A percentile compares a stretch with the other conserved stretches of the same genome.
phyloP scores from a whole-genome alignment of 805 yeast genomes.

The Saturnispora diversa region DNA sequence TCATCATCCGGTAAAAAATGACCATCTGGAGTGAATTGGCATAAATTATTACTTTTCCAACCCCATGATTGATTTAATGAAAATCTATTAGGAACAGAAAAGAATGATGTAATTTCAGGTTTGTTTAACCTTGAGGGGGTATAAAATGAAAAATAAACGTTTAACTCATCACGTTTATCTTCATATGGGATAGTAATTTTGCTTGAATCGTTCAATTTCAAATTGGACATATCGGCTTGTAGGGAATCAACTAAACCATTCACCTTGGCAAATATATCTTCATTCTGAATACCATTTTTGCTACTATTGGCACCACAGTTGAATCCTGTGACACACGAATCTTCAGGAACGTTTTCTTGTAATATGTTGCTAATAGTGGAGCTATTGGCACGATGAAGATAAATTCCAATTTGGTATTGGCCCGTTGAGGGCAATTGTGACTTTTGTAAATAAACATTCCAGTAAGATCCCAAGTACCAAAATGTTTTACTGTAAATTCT shows the following conservation, averaged over 20 bases:
- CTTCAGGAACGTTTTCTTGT: neutral
- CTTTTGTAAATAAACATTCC: conserved; percentile 50
- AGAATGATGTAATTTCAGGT: conserved; percentile 42
- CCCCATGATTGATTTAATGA: conserved; percentile 54
- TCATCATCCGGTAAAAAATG: conserved; percentile 37
- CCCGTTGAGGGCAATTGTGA: conserved; percentile 32
- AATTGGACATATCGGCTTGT: conserved; percentile 19
- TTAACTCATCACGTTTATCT: conserved; percentile 38
- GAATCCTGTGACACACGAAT: conserved; percentile 8
- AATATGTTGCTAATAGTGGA: conserved; percentile 11
- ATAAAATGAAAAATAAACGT: conserved; percentile 46
- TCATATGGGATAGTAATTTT: conserved; percentile 26
- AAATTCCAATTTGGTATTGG: conserved; percentile 47
- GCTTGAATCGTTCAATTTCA: conserved; percentile 1
- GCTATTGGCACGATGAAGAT: conserved; percentile 41
- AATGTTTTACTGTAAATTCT: conserved; percentile 44
- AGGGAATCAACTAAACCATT: conserved; percentile 17
- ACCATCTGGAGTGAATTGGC: conserved; percentile 43
- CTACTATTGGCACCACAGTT: conserved; percentile 8
- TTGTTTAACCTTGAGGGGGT: conserved; percentile 43
- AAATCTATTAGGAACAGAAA: conserved; percentile 48
- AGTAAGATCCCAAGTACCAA: conserved; percentile 57
- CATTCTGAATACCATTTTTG: conserved; percentile 34
- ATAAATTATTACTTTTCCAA: conserved; percentile 50
- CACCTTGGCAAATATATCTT: conserved; percentile 29